Evolutionary conservation across 129 eudicot species (phyloP).

Genomic region (Glebionis coronaria): DNA sequence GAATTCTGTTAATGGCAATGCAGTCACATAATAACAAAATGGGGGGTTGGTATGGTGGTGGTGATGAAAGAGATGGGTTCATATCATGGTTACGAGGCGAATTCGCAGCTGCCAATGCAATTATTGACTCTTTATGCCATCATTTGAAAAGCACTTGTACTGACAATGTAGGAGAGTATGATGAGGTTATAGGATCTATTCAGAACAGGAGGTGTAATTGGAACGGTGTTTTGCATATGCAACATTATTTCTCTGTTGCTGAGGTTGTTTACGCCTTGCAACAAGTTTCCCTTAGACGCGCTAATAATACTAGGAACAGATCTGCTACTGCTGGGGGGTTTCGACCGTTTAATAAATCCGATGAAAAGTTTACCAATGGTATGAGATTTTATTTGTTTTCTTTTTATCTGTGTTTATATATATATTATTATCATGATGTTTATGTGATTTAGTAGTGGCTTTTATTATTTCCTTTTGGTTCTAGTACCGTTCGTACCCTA

Average conservation of each 20-base stretch:
- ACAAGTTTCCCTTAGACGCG: slow-evolving; percentile 52
- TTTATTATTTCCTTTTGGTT: not conserved
- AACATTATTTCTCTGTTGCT: slow-evolving; percentile 68
- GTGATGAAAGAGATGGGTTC: slow-evolving; percentile 69
- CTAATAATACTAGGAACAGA: slow-evolving; percentile 38
- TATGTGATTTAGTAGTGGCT: not conserved
- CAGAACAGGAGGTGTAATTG: slow-evolving; percentile 83
- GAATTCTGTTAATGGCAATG: too few relatives aligned
- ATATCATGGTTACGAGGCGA: slow-evolving; percentile 77
- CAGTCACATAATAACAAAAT: too few relatives aligned
- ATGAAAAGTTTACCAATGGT: slow-evolving; percentile 38
- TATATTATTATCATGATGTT: not conserved
- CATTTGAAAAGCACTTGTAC: slow-evolving; percentile 48
- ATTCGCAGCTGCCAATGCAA: slow-evolving; percentile 88
- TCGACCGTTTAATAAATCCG: slow-evolving; percentile 29
- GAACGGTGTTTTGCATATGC: slow-evolving; percentile 83
- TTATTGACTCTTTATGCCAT: slow-evolving; percentile 75
- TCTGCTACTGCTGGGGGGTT: slow-evolving; percentile 35
- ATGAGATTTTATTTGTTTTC: slow-evolving; percentile 6
- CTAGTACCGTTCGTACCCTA: too few relatives aligned
- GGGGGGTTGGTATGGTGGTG: slow-evolving; percentile 41
- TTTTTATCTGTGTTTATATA: not conserved
- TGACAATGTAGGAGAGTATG: slow-evolving; percentile 74
- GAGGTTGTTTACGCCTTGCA: slow-evolving; percentile 65
- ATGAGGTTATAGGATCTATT: slow-evolving; percentile 56